Evolutionary conservation across 768 basidiomycete species (phyloP).

Genomic region (Paxillus involutus): DNA sequence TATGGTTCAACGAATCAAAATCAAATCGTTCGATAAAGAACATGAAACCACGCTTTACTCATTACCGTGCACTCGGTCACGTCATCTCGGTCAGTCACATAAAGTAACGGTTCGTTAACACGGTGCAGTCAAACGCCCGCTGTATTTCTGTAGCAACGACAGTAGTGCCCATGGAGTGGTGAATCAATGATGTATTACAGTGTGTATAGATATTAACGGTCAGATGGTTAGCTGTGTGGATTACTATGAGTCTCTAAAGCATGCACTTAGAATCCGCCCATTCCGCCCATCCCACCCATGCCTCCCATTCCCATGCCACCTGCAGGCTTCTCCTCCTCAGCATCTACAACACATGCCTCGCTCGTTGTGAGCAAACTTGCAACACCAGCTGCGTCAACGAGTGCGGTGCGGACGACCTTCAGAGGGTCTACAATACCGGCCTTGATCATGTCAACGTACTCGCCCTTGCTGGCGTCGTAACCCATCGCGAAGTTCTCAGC

Average conservation of each 20-base stretch:
- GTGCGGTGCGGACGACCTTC: conserved; percentile 92
- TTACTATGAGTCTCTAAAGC: no score
- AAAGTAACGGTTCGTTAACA: no score
- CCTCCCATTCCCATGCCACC: conserved; percentile 54
- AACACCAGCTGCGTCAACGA: conserved; percentile 93
- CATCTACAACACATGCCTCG: conserved; percentile 91
- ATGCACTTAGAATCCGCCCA: conserved; percentile 46
- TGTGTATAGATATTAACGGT: no score
- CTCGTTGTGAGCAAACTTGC: conserved; percentile 90
- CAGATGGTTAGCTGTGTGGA: no score
- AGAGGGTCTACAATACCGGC: conserved; percentile 94
- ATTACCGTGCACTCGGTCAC: no score
- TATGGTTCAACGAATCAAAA: background rate
- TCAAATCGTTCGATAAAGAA: background rate
- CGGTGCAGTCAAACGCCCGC: no score
- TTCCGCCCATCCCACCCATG: conserved; percentile 60
- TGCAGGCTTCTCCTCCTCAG: conserved; percentile 73
- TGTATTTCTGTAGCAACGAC: no score
- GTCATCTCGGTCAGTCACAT: no score
- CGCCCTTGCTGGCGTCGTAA: conserved; percentile 89
- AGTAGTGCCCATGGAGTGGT: no score
- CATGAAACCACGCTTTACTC: background rate
- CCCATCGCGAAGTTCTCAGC: conserved; percentile 83
- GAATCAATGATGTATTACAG: no score
- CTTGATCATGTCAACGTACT: conserved; percentile 94